These are phyloP conservation scores for Tylopilus felleus DNA, from an alignment of 768 basidiomycete species.

Conservation along the genomic window DNA sequence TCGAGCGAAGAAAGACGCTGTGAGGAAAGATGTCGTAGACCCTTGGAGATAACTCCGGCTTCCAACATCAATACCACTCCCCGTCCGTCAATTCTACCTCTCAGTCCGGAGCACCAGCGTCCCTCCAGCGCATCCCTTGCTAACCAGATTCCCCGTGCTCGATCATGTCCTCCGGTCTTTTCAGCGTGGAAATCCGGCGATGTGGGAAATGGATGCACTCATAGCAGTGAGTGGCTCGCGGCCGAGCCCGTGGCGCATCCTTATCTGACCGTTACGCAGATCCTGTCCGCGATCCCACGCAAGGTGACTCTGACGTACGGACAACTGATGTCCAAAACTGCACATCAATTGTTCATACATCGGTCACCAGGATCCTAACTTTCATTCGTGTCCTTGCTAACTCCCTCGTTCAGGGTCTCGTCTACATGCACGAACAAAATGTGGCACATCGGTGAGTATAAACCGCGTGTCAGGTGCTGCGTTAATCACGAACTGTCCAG, in stretches of 20 bases:
- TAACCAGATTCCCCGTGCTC: too few species aligned
- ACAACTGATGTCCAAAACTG: not conserved
- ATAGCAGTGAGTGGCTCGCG: not conserved
- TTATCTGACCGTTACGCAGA: too few species aligned
- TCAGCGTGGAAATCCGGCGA: too few species aligned
- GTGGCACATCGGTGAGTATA: constrained; percentile 34
- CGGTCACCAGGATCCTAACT: not conserved
- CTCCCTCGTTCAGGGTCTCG: constrained; percentile 33
- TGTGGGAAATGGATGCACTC: too few species aligned
- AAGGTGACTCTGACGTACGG: not conserved
- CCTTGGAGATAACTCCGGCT: too few species aligned
- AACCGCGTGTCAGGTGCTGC: accelerated
- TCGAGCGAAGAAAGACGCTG: not conserved
- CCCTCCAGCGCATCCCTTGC: too few species aligned
- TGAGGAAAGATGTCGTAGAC: too few species aligned
- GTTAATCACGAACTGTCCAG: constrained; percentile 6
- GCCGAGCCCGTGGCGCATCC: not conserved
- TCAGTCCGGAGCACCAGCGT: too few species aligned
- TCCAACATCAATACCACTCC: too few species aligned
- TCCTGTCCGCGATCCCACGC: not conserved
- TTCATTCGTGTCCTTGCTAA: too few species aligned
- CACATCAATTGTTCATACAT: not conserved
- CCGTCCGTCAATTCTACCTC: too few species aligned
- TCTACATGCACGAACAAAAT: constrained; percentile 34
- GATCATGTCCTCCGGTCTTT: too few species aligned